These are phyloP conservation scores for Juncus inflexus DNA, from an alignment of 176 grass and related monocot species.

Conservation along the genomic window DNA sequence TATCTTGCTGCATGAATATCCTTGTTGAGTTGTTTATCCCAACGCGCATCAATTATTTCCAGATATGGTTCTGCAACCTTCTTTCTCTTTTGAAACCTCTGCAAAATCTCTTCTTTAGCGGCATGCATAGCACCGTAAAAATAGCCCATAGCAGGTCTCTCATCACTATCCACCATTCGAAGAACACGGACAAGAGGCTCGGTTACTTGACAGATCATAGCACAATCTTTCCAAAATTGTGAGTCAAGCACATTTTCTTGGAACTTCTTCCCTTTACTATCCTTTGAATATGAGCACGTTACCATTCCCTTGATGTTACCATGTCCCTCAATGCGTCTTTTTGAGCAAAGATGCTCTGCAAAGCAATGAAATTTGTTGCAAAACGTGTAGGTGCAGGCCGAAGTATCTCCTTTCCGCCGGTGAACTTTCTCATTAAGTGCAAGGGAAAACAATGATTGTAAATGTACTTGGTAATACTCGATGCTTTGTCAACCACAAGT, in stretches of 20 bases:
- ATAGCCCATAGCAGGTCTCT: slow-evolving; percentile 3
- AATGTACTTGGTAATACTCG: neutral
- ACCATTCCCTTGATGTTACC: slow-evolving; percentile 13
- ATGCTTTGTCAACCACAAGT: too few species aligned
- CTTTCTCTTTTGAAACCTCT: slow-evolving; percentile 11
- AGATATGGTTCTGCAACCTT: neutral
- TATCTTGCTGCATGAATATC: neutral
- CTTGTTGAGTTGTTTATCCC: slow-evolving; percentile 16
- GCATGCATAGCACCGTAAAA: slow-evolving; percentile 1
- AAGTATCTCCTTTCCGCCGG: neutral
- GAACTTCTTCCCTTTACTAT: neutral
- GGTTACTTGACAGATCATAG: too few species aligned
- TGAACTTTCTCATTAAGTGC: neutral
- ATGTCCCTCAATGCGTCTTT: neutral
- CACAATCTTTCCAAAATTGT: too few species aligned
- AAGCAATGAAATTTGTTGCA: slow-evolving; percentile 13
- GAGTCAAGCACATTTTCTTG: too few species aligned
- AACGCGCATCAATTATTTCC: slow-evolving; percentile 4
- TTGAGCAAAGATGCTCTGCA: slow-evolving; percentile 9
- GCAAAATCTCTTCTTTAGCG: neutral
- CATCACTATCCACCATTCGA: too few species aligned
- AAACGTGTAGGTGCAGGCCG: neutral
- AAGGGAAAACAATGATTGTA: slow-evolving; percentile 9
- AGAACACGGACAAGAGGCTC: too few species aligned
- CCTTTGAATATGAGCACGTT: neutral